These are phyloP conservation scores for Narthecium ossifragum DNA, from an alignment of 106 monocot genomes.

Conservation along the genomic window DNA sequence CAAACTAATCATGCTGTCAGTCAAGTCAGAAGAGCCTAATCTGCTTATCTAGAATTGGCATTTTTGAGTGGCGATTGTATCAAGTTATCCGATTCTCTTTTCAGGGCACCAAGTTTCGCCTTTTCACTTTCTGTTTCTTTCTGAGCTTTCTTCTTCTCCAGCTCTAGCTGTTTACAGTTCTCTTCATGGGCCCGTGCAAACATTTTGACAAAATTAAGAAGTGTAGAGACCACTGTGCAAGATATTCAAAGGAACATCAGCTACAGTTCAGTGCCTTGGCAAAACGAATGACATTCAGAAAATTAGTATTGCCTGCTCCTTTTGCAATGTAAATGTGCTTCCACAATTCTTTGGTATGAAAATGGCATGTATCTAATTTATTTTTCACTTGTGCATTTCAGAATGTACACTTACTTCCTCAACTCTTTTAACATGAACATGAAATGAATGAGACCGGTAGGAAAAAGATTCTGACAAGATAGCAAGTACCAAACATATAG, in stretches of 20 bases:
- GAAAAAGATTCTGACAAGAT: neutral
- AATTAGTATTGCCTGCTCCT: neutral
- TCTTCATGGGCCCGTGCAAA: constrained; percentile 52
- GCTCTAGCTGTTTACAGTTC: constrained; percentile 55
- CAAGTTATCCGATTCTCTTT: constrained; percentile 11
- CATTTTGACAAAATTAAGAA: constrained; percentile 48
- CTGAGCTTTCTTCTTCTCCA: constrained; percentile 56
- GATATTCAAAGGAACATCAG: neutral
- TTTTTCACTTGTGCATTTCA: neutral
- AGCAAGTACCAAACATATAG: too few relatives aligned
- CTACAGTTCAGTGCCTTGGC: too few relatives aligned
- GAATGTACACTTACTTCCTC: neutral
- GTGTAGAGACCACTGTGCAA: constrained; percentile 47
- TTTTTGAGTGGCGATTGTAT: constrained; percentile 10
- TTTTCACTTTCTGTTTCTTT: constrained; percentile 57
- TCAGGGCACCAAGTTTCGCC: constrained; percentile 20
- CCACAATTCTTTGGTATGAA: too few relatives aligned
- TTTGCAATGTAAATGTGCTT: neutral
- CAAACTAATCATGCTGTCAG: neutral
- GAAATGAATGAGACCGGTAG: neutral
- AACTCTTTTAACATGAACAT: neutral
- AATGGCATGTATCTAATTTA: too few relatives aligned
- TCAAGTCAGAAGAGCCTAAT: neutral
- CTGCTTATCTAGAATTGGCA: constrained; percentile 15
- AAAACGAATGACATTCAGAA: neutral